phyloP scores from a whole-genome alignment of 2,329 filamentous ascomycete species.

The Metarhizium humberi region DNA sequence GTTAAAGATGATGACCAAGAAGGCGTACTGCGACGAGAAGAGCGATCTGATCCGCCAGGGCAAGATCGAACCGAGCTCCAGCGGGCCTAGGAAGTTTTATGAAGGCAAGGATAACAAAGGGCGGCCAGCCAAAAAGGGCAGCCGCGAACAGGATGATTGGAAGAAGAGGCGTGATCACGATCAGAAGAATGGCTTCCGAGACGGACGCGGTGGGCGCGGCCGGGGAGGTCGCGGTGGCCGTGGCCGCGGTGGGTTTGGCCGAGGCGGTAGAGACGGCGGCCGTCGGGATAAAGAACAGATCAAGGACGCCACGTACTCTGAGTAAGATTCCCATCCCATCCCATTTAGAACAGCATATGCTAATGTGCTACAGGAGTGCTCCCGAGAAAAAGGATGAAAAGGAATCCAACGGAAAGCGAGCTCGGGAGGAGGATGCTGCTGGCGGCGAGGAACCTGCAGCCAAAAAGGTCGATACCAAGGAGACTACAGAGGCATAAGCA shows the following conservation, averaged over 20 bases:
- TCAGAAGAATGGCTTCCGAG: conserved; percentile 49
- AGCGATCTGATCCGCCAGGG: conserved; percentile 61
- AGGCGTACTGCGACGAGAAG: conserved; percentile 76
- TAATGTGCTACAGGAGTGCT: conserved; percentile 13
- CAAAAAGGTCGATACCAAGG: conserved; percentile 54
- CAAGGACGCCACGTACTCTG: conserved; percentile 20
- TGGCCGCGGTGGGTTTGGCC: conserved; percentile 26
- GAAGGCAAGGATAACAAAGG: conserved; percentile 34
- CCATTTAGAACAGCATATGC: background rate
- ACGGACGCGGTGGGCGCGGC: conserved; percentile 33
- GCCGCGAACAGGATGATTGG: conserved; percentile 48
- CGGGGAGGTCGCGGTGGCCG: conserved; percentile 30
- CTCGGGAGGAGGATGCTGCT: conserved; percentile 40
- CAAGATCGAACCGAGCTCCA: conserved; percentile 50
- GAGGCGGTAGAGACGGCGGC: conserved; percentile 31
- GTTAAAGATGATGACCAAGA: conserved; percentile 79
- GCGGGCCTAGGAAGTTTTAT: conserved; percentile 34
- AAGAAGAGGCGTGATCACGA: conserved; percentile 55
- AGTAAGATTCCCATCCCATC: conserved; percentile 16
- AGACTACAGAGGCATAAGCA: conserved; percentile 12
- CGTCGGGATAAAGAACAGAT: conserved; percentile 17
- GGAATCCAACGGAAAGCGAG: conserved; percentile 40
- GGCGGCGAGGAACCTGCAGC: conserved; percentile 35
- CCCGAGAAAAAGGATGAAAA: conserved; percentile 21
- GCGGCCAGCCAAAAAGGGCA: conserved; percentile 14